phyloP scores from a whole-genome alignment of 73 alveolate species.

The Paramecium biaurelia region DNA sequence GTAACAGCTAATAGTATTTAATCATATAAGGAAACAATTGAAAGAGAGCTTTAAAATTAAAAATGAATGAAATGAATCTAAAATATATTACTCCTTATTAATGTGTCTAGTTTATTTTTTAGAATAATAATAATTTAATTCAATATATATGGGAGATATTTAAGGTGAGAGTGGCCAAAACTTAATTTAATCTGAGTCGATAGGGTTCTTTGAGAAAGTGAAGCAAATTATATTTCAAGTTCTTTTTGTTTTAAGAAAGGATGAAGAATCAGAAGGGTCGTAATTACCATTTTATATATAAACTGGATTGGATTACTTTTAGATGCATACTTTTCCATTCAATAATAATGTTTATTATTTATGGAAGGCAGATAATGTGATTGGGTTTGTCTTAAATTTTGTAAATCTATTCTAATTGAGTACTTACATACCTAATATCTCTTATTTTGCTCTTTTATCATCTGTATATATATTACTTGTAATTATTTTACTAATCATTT shows the following conservation, averaged over 20 bases:
- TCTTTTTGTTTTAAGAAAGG: slow-evolving; percentile 45
- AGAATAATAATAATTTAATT: background rate
- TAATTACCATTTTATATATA: background rate
- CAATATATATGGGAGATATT: background rate
- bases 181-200: background rate
- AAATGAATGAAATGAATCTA: background rate
- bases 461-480: slow-evolving; percentile 68
- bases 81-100: background rate
- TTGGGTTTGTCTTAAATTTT: slow-evolving; percentile 49
- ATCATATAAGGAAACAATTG: background rate
- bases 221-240: slow-evolving; percentile 53
- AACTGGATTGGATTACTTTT: slow-evolving; percentile 37
- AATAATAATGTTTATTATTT: slow-evolving; percentile 47
- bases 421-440: slow-evolving; percentile 60
- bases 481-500: slow-evolving; percentile 61
- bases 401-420: slow-evolving; percentile 62
- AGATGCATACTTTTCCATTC: slow-evolving; percentile 58
- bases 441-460: slow-evolving; percentile 62
- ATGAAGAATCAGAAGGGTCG: slow-evolving; percentile 50
- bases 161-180: background rate
- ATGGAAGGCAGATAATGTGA: slow-evolving; percentile 69
- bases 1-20: background rate
- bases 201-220: background rate
- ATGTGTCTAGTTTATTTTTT: background rate
- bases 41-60: background rate